These are phyloP conservation scores for Alloascoidea hylecoeti DNA, from an alignment of 805 yeast species.

Conservation along the genomic window DNA sequence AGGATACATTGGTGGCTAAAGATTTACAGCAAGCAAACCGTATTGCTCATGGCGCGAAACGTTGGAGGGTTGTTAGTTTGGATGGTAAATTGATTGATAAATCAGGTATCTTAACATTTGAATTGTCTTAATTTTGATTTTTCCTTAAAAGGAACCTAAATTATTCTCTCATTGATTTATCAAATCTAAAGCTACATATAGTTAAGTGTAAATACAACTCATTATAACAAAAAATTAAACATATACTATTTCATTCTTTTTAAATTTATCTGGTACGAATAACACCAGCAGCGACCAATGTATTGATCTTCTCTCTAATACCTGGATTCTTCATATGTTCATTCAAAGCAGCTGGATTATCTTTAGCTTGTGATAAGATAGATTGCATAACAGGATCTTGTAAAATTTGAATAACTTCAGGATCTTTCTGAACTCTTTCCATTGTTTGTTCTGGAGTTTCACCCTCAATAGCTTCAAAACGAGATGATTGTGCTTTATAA, in stretches of 20 bases:
- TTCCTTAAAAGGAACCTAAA: too few relatives aligned
- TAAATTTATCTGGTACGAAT: constrained; percentile 61
- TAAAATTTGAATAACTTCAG: constrained; percentile 82
- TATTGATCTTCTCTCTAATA: constrained; percentile 73
- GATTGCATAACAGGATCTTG: constrained; percentile 96
- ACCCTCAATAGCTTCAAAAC: constrained; percentile 73
- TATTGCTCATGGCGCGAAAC: constrained; percentile 71
- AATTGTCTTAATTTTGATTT: too few relatives aligned
- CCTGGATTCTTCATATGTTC: constrained; percentile 98
- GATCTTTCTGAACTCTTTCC: constrained; percentile 82
- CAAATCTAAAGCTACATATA: too few relatives aligned
- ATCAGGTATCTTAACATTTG: constrained; percentile 89
- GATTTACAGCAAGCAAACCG: constrained; percentile 68
- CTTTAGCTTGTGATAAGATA: constrained; percentile 85
- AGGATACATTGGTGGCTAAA: constrained; percentile 78
- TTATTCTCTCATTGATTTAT: too few relatives aligned
- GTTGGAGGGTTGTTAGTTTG: constrained; percentile 84
- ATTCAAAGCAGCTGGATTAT: constrained; percentile 90
- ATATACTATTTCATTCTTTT: too few relatives aligned
- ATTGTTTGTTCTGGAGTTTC: constrained; percentile 92
- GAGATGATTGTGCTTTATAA: constrained; percentile 60
- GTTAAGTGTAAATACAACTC: too few relatives aligned
- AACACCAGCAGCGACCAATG: constrained; percentile 91
- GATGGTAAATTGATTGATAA: constrained; percentile 88
- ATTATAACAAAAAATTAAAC: too few relatives aligned